phyloP scores from a whole-genome alignment of 1,139 yeast species.

The Candida neerlandica region DNA sequence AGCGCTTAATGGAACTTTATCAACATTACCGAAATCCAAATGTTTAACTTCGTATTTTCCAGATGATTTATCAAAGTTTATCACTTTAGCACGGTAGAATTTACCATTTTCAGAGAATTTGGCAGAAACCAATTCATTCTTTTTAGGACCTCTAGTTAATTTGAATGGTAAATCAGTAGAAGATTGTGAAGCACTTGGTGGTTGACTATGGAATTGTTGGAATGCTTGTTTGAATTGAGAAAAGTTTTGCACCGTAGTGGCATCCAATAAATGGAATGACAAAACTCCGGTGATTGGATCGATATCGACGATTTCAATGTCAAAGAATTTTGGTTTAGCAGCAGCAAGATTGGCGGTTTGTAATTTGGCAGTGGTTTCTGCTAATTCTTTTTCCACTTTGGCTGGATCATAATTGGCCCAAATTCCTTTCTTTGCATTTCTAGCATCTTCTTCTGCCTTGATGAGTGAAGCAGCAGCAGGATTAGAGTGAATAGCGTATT shows the following conservation, averaged over 20 bases:
- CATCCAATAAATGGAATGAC: slow-evolving; percentile 52
- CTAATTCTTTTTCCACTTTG: slow-evolving; percentile 25
- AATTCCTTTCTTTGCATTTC: slow-evolving; percentile 55
- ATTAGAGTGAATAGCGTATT: slow-evolving; percentile 61
- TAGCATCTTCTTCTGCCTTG: slow-evolving; percentile 68
- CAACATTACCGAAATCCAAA: slow-evolving; percentile 67
- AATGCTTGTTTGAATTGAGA: slow-evolving; percentile 48
- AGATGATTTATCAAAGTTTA: slow-evolving; percentile 50
- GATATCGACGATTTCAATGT: slow-evolving; percentile 63
- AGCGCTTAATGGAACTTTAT: slow-evolving; percentile 46
- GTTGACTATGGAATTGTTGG: slow-evolving; percentile 46
- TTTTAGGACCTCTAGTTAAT: slow-evolving; percentile 49
- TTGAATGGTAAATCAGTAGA: slow-evolving; percentile 52
- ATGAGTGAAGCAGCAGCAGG: slow-evolving; percentile 54
- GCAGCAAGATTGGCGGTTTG: slow-evolving; percentile 27
- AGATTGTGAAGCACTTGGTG: slow-evolving; percentile 37
- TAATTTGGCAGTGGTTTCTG: slow-evolving; percentile 24
- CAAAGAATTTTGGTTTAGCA: slow-evolving; percentile 55
- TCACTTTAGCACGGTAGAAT: slow-evolving; percentile 63
- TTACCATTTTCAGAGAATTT: slow-evolving; percentile 55
- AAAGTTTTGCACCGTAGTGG: slow-evolving; percentile 36
- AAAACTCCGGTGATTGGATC: slow-evolving; percentile 45
- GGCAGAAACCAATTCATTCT: slow-evolving; percentile 63
- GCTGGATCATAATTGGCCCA: slow-evolving; percentile 64
- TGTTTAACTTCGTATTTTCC: slow-evolving; percentile 56